Base-by-base conservation (phyloP, 2,329 filamentous ascomycete species). In the Sporothrix brunneoviolacea region DNA sequence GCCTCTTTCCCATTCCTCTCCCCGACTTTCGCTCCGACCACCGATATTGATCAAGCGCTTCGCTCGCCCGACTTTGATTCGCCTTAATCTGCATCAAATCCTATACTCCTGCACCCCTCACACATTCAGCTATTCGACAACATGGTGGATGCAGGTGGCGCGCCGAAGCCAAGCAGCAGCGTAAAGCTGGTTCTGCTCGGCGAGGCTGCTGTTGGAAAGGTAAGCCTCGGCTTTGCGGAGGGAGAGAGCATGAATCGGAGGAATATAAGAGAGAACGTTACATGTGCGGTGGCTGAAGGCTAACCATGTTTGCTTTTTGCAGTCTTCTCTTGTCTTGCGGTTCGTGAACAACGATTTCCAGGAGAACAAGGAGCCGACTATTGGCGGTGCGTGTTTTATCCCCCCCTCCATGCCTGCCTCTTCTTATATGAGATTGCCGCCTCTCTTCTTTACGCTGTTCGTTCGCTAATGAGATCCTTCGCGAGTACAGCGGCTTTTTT, bases 281-380 rank as follows among this genome's bases (percentile, higher is more conserved):
- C n/a, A n/a, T n/a, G n/a, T n/a, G n/a, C n/a, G n/a, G n/a, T n/a
- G n/a, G n/a, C n/a, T n/a, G n/a, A n/a, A n/a, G 8, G 10, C 13
- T 18, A 13, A 24, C 39, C 38, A 19, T 35, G 24, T 6, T 16
- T 24, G 12, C 18, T 15, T n/a, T 30, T 9, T 27, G 21, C 63
- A 95, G 93, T 97, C 93, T 44, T 98, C 93, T 40, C 83, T 98
- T 53, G 93, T 98, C 57, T 80, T 98, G 66, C 89, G 93, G 65
- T 98, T 98, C 71, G 93, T 98, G 67, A 97, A 97, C 79, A 93
- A 98, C 73, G 91, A 97, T 71, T 98, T 98, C 65, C 93, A 98
- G 75, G 93, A 97, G 73, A 97, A 97, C 73, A 97, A 97, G 77
- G 93, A 98, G 70, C 93, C 93, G 55, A 98, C 93, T 58, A 98